Evolutionary conservation across 495 filamentous ascomycete species (phyloP).

Genomic region (Penicillium bovifimosum): DNA sequence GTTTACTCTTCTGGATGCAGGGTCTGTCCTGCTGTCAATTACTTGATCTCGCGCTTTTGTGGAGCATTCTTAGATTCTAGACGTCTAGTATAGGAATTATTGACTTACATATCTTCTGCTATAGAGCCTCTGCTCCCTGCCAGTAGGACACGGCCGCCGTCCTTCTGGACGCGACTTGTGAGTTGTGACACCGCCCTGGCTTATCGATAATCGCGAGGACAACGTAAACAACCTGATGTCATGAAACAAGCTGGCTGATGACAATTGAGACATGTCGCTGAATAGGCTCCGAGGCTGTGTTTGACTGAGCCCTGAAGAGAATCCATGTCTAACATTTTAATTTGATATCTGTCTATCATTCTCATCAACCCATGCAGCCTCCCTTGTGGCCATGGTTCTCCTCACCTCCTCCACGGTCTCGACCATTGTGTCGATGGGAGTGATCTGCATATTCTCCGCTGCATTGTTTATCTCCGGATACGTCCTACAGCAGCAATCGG

Average conservation of each 20-base stretch:
- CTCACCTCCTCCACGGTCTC: slow-evolving; percentile 43
- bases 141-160: too few species aligned
- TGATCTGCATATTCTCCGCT: slow-evolving; percentile 55
- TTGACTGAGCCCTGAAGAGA: not conserved
- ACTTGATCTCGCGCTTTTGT: too few species aligned
- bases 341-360: slow-evolving; percentile 10
- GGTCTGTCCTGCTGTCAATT: not conserved
- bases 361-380: slow-evolving; percentile 12
- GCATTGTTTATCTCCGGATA: slow-evolving; percentile 67
- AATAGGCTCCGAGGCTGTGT: not conserved
- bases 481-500: slow-evolving; percentile 63
- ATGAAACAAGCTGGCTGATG: slow-evolving; percentile 20
- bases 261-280: slow-evolving; percentile 4
- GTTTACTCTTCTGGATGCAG: not conserved
- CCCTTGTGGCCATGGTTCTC: slow-evolving; percentile 36
- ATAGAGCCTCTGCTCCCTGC: too few species aligned
- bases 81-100: too few species aligned
- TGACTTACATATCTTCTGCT: not conserved
- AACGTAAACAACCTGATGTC: slow-evolving; percentile 33
- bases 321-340: slow-evolving; percentile 19
- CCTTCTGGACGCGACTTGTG: too few species aligned
- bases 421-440: slow-evolving; percentile 38
- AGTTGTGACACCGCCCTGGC: slow-evolving; percentile 11
- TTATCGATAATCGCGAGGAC: slow-evolving; percentile 46
- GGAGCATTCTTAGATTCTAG: too few species aligned